phyloP scores from a whole-genome alignment of 2,329 filamentous ascomycete genomes.

The Sporothrix protearum region DNA sequence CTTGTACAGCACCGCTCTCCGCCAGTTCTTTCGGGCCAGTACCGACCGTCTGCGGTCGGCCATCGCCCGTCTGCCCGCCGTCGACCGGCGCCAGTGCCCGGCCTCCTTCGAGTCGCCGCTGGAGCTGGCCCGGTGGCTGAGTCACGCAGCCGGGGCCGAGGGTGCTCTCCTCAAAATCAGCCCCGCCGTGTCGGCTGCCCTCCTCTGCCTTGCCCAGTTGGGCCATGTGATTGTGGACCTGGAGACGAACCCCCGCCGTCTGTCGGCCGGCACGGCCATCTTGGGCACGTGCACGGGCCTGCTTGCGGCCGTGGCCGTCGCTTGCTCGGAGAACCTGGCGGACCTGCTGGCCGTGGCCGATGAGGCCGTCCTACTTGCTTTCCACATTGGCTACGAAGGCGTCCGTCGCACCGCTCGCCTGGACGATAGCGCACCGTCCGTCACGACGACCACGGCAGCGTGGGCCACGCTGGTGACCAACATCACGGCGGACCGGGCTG shows the following conservation, averaged over 20 bases:
- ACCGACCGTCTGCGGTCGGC: slow-evolving; percentile 17
- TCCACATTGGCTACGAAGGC: slow-evolving; percentile 37
- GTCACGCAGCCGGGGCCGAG: background rate
- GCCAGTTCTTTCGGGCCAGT: background rate
- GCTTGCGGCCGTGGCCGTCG: slow-evolving; percentile 62
- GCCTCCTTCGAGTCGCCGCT: slow-evolving; percentile 19
- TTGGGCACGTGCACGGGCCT: slow-evolving; percentile 67
- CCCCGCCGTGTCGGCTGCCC: slow-evolving; percentile 36
- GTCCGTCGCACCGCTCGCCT: background rate
- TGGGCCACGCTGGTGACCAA: slow-evolving; percentile 10
- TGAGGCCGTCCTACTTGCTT: slow-evolving; percentile 62
- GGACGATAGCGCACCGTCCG: background rate
- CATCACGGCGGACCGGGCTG: background rate
- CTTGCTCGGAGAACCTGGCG: slow-evolving; percentile 60
- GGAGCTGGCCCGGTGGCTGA: slow-evolving; percentile 17
- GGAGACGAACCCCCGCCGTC: slow-evolving; percentile 49
- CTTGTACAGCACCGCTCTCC: background rate
- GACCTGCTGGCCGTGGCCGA: slow-evolving; percentile 60
- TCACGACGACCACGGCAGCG: background rate
- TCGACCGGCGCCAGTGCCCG: slow-evolving; percentile 19
- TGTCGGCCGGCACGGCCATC: slow-evolving; percentile 47
- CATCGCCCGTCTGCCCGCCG: slow-evolving; percentile 13
- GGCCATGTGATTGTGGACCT: slow-evolving; percentile 63
- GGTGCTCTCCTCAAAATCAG: background rate
- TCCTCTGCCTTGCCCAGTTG: slow-evolving; percentile 63